Evolutionary conservation across 2,329 filamentous ascomycete species (phyloP), one percentile per base, ranked within the genome.

Genomic region (Fusarium compactum): DNA sequence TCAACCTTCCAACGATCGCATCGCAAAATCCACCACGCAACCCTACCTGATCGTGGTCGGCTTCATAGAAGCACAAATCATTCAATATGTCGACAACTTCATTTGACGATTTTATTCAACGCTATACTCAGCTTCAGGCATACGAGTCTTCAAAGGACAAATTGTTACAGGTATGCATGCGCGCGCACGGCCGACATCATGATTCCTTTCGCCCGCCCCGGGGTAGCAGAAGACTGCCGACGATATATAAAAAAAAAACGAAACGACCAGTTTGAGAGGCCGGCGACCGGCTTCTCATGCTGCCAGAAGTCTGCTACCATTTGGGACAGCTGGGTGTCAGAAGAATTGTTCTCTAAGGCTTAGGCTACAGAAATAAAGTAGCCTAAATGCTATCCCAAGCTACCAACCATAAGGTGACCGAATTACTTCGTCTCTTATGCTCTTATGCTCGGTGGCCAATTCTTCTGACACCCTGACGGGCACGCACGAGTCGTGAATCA

Each of bases 91-190:
- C 76, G 15, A 62, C 73, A 38, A 69, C 69, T 34, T 72, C 75
- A 34, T 77, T 85, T 45, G 76, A 82, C 77, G 81, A 83, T 48
- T 86, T 88, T 70, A 75, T 85, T 65, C 77, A 81, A 50, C 81
- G 86, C 11, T 87, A 83, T 71, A 81, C 83, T 47, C 72, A 77
- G 40, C 77, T 87, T 47, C 82, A 84, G 63, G 53, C 70, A 7
- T 81, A 84, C 40, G 79, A 81, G 51, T 80, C 84, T 40, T 77
- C 74, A 16, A 82, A 77, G 45, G 81, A 86, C 58, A 76, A 80
- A 44, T 74, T 88, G 66, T 82, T 87, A 59, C 83, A 84, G 80
- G 86, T 85, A 54, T 57, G 72, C 73, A 50, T 51, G n/a, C 72
- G 50, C 52, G 51, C 52, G n/a, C 72, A 51, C 51, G 27, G 38